phyloP scores from a whole-genome alignment of 441 rosid genomes.

The Gossypium laxum region DNA sequence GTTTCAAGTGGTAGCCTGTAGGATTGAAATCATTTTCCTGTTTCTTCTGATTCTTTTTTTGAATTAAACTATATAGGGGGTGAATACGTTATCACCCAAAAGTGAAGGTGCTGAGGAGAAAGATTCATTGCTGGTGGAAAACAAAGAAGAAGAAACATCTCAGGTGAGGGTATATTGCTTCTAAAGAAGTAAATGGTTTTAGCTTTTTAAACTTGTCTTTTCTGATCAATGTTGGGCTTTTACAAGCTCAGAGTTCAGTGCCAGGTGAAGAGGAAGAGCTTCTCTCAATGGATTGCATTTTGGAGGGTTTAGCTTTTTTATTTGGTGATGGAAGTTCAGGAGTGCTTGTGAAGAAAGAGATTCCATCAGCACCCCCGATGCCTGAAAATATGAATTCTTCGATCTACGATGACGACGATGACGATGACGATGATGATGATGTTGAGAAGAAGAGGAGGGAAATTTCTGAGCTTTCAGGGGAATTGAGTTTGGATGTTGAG shows the following conservation, averaged over 20 bases:
- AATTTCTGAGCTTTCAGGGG: no score
- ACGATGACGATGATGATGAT: not conserved
- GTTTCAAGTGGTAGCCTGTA: not conserved
- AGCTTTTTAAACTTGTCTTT: not conserved
- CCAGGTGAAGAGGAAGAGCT: constrained; percentile 26
- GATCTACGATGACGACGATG: not conserved
- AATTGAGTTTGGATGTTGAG: no score
- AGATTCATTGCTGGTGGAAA: constrained; percentile 4
- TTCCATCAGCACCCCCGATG: constrained; percentile 25
- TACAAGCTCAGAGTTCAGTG: constrained; percentile 19
- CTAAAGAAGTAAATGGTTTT: not conserved
- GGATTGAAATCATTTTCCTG: not conserved
- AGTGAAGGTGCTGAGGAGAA: constrained; percentile 10
- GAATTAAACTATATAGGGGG: not conserved
- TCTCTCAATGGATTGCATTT: constrained; percentile 27
- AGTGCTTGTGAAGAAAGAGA: constrained; percentile 21
- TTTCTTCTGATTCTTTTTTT: not conserved
- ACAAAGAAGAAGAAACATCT: constrained; percentile 14
- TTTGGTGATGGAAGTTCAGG: constrained; percentile 33
- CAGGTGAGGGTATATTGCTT: constrained; percentile 18
- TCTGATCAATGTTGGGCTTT: not conserved
- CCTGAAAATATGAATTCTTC: constrained; percentile 20
- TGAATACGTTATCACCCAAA: constrained; percentile 20
- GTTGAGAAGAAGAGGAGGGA: constrained; percentile 12
- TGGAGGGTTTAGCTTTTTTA: constrained; percentile 29